Base-by-base conservation (phyloP, 345 rosid genomes). In the Pistacia atlantica region DNA sequence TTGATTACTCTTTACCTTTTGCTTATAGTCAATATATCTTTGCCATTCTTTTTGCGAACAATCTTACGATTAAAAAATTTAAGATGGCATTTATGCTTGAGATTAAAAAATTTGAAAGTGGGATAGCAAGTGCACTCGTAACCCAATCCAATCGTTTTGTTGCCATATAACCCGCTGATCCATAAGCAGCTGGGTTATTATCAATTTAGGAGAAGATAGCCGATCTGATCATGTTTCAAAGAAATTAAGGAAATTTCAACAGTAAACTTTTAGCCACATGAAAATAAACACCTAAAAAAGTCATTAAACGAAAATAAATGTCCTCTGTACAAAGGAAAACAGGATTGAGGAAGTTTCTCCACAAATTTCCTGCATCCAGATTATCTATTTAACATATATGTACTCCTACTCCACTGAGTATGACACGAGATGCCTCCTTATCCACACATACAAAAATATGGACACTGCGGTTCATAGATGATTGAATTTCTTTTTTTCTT, bases 41-140 rank as follows among this genome's bases (percentile, higher is more conserved):
- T 48, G 8, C 9, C 2, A 22, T 77, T 38, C 4, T 5, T 38
- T 48, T n/a, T 67, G 17, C 80, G 64, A 72, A 77, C 74, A 56
- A 20, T 48, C 8, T 64, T 68, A 31, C 25, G 25, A 22, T 0
- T 22, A 22, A 22, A 22, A 0, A 22, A 22, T 22, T 0, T 22
- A 22, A 22, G 25, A 22, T 22, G 25, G 25, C 25, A 22, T 22
- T 22, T 22, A 22, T 22, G 25, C 25, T 22, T 22, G 25, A 22
- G 25, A 22, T 22, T 22, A 22, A 22, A 22, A 22, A 22, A 22
- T 22, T 22, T 22, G 25, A 22, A 22, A 22, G 25, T 22, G 25
- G 25, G 25, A 22, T 22, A 22, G 25, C 25, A 22, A 22, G 25
- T 22, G 25, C 25, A 22, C 25, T 22, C 25, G 25, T 22, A 22